Percentiles rank a stretch among this genome's conserved stretches.
Evolutionary conservation across 371 early-diverging fungal species (phyloP).

Genomic region (Mortierella sp.): DNA sequence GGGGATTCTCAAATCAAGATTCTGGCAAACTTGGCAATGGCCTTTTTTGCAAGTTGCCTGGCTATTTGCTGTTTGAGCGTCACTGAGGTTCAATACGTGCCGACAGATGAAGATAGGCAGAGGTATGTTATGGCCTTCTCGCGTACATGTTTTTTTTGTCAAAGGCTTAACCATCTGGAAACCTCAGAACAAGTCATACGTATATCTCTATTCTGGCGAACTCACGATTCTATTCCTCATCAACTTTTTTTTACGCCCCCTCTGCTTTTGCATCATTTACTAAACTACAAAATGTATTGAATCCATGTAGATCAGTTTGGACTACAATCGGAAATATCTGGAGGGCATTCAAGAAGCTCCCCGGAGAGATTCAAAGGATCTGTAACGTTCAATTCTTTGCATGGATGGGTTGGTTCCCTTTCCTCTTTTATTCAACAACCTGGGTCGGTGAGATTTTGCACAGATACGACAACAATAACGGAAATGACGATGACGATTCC

Average conservation of each 20-base stretch:
- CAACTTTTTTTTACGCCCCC: too few species aligned
- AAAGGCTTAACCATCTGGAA: too few species aligned
- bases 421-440: conserved; percentile 70
- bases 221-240: too few species aligned
- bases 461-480: conserved; percentile 50
- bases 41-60: conserved; percentile 64
- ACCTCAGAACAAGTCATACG: too few species aligned
- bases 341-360: conserved; percentile 66
- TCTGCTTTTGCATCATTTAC: too few species aligned
- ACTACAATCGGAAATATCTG: conserved; percentile 65
- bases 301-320: conserved; percentile 59
- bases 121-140: conserved; percentile 23
- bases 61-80: conserved; percentile 66
- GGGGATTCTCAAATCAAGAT: conserved; percentile 75
- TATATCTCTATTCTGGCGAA: too few species aligned
- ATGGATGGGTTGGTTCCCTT: conserved; percentile 91
- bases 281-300: not conserved
- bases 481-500: conserved; percentile 16
- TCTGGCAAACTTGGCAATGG: conserved; percentile 72
- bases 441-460: conserved; percentile 73
- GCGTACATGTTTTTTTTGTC: too few species aligned
- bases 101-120: conserved; percentile 28
- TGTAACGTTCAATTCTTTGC: conserved; percentile 84
- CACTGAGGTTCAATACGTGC: conserved; percentile 58
- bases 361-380: conserved; percentile 69